Conservation (phyloP, 257 asterid species). For the Solanum rostratum region DNA sequence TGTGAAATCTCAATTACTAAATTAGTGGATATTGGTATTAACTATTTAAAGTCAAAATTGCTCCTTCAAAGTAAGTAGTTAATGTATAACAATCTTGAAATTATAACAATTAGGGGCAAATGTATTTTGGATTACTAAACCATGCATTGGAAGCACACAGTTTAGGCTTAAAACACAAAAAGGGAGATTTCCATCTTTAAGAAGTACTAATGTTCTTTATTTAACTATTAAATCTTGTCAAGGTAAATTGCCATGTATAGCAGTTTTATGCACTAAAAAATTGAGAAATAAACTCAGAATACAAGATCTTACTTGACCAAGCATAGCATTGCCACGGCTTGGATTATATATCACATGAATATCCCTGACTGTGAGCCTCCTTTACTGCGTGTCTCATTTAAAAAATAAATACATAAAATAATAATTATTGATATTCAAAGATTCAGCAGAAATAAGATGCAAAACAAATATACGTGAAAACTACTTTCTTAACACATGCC, state of each 20-base stretch:
- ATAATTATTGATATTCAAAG: neutral
- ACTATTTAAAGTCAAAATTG: neutral
- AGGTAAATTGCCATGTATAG: neutral
- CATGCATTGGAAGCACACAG: neutral
- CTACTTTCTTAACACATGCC: neutral
- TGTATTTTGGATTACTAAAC: neutral
- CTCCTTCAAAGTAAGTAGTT: neutral
- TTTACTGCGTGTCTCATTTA: neutral
- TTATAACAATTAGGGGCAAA: neutral
- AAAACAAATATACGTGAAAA: neutral
- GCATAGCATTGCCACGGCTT: conserved; percentile 18
- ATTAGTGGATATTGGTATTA: neutral
- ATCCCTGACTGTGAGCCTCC: conserved; percentile 18
- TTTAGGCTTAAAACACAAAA: neutral
- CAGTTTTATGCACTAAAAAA: neutral
- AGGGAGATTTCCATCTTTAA: neutral
- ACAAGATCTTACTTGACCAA: neutral
- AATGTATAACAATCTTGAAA: neutral
- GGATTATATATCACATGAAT: too few relatives aligned
- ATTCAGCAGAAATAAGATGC: neutral
- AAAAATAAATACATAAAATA: too few relatives aligned
- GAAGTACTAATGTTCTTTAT: neutral
- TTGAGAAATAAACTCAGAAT: neutral
- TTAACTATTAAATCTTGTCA: neutral
- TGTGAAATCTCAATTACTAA: neutral